These are phyloP conservation scores for Sphaerostilbella broomeana DNA, from an alignment of 2,329 filamentous ascomycete genomes.

Conservation along the genomic window DNA sequence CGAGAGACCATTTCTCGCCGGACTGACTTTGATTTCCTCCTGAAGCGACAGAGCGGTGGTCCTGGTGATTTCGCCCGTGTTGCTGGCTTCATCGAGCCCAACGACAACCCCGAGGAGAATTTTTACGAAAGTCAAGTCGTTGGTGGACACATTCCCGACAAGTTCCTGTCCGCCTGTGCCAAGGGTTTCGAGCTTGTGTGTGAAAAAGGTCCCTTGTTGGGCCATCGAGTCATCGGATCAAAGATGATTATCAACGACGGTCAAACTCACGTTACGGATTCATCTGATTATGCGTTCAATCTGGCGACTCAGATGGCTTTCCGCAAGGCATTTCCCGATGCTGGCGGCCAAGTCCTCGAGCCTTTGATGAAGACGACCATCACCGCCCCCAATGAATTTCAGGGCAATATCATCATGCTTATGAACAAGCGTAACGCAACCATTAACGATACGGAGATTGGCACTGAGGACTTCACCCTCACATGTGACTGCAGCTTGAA, in stretches of 20 bases:
- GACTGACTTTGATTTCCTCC: constrained; percentile 82
- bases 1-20: constrained; percentile 81
- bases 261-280: constrained; percentile 95
- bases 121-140: constrained; percentile 80
- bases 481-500: constrained; percentile 90
- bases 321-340: constrained; percentile 81
- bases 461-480: constrained; percentile 87
- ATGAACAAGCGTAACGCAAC: constrained; percentile 95
- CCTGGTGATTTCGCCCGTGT: constrained; percentile 94
- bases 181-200: constrained; percentile 87
- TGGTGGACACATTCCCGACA: constrained; percentile 88
- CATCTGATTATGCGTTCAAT: constrained; percentile 93
- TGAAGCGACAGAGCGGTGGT: constrained; percentile 93
- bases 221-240: constrained; percentile 85
- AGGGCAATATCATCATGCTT: constrained; percentile 88
- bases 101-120: constrained; percentile 65
- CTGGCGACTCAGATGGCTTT: constrained; percentile 93
- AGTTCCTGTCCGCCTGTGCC: constrained; percentile 88
- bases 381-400: constrained; percentile 93
- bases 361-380: constrained; percentile 98
- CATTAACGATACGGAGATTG: constrained; percentile 93
- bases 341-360: constrained; percentile 79
- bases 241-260: constrained; percentile 93
- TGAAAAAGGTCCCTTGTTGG: constrained; percentile 81
- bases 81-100: constrained; percentile 85